Conservation (phyloP, 805 yeast species). For the Tetrapisispora phaffii region DNA sequence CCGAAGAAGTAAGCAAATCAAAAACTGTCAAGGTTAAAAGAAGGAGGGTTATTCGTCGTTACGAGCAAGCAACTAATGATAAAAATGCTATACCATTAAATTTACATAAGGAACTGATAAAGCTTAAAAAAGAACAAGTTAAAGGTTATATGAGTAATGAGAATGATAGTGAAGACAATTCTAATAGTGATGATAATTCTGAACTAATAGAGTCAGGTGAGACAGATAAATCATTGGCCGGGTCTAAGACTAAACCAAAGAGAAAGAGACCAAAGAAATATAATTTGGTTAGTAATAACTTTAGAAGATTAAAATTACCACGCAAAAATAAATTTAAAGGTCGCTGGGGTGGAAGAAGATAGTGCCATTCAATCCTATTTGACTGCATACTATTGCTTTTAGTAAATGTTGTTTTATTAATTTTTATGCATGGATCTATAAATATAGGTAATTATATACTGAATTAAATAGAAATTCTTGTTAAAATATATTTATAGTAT, state of each 20-base stretch:
- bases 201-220: neutral
- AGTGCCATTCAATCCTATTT: neutral
- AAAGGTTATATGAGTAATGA: conserved; percentile 11
- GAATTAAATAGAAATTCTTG: neutral
- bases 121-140: conserved; percentile 18
- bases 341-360: conserved; percentile 1
- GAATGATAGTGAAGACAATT: neutral
- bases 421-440: conserved; percentile 5
- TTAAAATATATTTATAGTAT: neutral
- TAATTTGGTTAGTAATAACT: conserved; percentile 37
- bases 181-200: conserved; percentile 6
- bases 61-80: conserved; percentile 2
- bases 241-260: conserved; percentile 17
- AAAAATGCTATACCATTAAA: conserved; percentile 8
- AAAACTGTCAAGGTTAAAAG: conserved; percentile 2
- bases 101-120: conserved; percentile 18
- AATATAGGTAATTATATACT: neutral
- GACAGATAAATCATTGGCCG: conserved; percentile 17
- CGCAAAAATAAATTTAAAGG: conserved; percentile 1
- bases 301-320: conserved; percentile 40
- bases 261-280: conserved; percentile 21
- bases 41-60: conserved; percentile 10
- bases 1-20: conserved; percentile 8
- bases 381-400: neutral
- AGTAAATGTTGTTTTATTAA: neutral